These are phyloP conservation scores for Actinomortierella ambigua DNA, from an alignment of 371 early-diverging fungal genomes.

Conservation along the genomic window DNA sequence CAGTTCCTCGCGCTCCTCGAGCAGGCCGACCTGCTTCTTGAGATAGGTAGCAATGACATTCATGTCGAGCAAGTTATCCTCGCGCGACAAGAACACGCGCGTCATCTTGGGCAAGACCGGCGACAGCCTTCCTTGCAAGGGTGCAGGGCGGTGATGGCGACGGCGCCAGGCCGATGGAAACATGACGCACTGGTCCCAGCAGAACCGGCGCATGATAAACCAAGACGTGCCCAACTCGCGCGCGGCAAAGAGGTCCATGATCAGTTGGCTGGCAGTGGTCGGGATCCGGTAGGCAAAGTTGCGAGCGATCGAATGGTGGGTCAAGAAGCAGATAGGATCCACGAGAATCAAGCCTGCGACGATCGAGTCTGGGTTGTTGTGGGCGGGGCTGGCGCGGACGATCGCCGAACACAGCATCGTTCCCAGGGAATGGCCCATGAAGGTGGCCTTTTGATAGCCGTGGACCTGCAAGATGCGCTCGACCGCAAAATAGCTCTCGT, in stretches of 20 bases:
- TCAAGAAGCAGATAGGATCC: slow-evolving; percentile 75
- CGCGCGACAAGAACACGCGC: slow-evolving; percentile 40
- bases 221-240: slow-evolving; percentile 70
- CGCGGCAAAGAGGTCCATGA: slow-evolving; percentile 71
- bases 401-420: slow-evolving; percentile 61
- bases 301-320: slow-evolving; percentile 67
- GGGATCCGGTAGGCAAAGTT: slow-evolving; percentile 75
- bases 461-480: slow-evolving; percentile 64
- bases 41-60: slow-evolving; percentile 21
- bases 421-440: slow-evolving; percentile 76
- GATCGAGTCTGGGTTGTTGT: slow-evolving; percentile 51
- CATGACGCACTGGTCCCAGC: slow-evolving; percentile 66
- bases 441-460: slow-evolving; percentile 60
- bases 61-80: slow-evolving; percentile 38
- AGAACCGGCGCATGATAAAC: slow-evolving; percentile 69
- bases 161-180: slow-evolving; percentile 44
- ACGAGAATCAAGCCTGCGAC: slow-evolving; percentile 60
- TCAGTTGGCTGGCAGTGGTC: slow-evolving; percentile 60
- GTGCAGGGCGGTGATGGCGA: slow-evolving; percentile 7
- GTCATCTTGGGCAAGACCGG: slow-evolving; percentile 33
- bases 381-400: slow-evolving; percentile 51
- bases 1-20: slow-evolving; percentile 49
- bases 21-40: slow-evolving; percentile 18
- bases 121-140: slow-evolving; percentile 25
- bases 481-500: slow-evolving; percentile 63